phyloP scores from a whole-genome alignment of 306 rosid genomes.

The Rosa rugosa region DNA sequence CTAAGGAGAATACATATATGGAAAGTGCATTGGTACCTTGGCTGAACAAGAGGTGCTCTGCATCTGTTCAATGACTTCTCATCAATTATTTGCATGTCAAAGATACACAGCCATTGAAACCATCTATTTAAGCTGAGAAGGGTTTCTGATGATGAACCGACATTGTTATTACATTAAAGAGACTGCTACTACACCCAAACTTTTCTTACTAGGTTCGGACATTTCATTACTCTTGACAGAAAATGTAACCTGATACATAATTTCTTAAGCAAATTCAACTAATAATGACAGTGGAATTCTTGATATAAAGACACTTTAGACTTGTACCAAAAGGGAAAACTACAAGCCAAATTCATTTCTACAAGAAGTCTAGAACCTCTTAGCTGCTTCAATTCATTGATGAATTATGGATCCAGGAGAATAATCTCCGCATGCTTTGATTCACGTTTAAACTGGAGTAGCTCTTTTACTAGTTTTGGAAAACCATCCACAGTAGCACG shows the following conservation, averaged over 20 bases:
- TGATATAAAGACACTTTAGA: neutral
- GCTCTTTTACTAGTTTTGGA: conserved; percentile 36
- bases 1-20: no score
- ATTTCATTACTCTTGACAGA: no score
- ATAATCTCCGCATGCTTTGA: conserved; percentile 51
- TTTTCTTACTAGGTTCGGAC: no score
- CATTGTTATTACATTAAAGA: no score
- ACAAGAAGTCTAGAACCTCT: neutral
- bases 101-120: neutral
- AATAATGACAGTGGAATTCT: neutral
- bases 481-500: neutral
- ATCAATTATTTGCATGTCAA: no score
- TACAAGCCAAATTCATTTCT: neutral
- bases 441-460: conserved; percentile 44
- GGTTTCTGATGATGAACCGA: no score
- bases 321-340: neutral
- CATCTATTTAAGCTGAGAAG: no score
- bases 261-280: neutral
- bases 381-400: neutral
- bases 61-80: no score
- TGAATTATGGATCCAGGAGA: conserved; percentile 35
- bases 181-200: no score
- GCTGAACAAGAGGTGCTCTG: no score
- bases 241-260: neutral
- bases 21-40: no score